Base-by-base conservation (phyloP, 306 rosid species). In the Fragaria iinumae region DNA sequence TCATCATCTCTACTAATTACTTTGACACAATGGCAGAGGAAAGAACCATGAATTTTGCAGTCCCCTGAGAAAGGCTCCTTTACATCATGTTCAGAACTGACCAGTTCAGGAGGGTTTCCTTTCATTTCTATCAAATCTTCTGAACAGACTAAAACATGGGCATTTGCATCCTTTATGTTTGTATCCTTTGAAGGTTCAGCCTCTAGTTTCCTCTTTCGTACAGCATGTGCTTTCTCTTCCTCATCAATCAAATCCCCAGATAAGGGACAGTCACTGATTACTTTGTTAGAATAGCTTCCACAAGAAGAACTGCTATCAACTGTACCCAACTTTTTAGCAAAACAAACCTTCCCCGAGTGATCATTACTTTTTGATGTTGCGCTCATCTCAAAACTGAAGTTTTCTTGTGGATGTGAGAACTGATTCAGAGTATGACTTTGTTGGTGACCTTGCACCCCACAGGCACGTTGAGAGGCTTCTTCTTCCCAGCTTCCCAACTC, bases 1-100 rank as follows among this genome's bases (percentile, higher is more conserved):
- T 86, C 89, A 84, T 91, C 84, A 86, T 91, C 88, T 86, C 81
- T 87, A 80, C 76, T 59, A 76, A 59, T 84, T 86, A 83, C 76
- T 79, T 79, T 81, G 75, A 77, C 80, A 69, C 59, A 21, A 71
- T 49, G 73, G 68, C 63, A 38, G 32, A 74, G 68, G 12, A 77
- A 72, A 76, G 82, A 79, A 76, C 72, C 64, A 53, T 77, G 76
- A 67, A 45, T 57, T 49, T 4, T 69, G 38, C 9, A 75, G 25
- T 74, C 60, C 70, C 60, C 59, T 27, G 60, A 74, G 18, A 45
- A 44, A 20, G 4, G 52, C 9, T 41, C 76, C 66, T 71, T 79
- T 9, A 67, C 79, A 59, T 80, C 74, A 50, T 76, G 83, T 56
- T 63, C 79, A 8, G 71, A 75, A 80, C 63, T 69, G 41, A 52